Percentiles rank a stretch among this genome's conserved stretches.
phyloP scores from a whole-genome alignment of 163 green algal genomes.

The Volvox carteri region DNA sequence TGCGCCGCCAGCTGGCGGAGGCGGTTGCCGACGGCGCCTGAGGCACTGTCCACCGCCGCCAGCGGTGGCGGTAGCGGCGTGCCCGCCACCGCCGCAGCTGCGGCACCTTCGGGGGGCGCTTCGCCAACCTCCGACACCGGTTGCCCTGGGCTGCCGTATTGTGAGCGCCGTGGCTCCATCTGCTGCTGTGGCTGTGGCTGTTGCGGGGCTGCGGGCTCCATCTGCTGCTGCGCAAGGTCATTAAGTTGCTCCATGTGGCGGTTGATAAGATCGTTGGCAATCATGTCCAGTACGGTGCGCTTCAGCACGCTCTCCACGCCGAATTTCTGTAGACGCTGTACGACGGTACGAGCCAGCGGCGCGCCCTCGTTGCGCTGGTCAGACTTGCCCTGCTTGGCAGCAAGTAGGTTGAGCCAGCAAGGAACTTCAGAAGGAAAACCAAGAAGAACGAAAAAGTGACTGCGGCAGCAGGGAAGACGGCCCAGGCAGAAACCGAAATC shows the following conservation, averaged over 20 bases:
- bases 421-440: not conserved
- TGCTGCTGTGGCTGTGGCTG: not conserved
- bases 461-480: too few species aligned
- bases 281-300: constrained; percentile 93
- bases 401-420: not conserved
- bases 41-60: not conserved
- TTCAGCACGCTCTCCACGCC: constrained; percentile 82
- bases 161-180: not conserved
- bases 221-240: not conserved
- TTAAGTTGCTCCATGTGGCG: constrained; percentile 42
- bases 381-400: constrained; percentile 48
- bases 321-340: constrained; percentile 92
- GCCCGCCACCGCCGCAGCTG: constrained; percentile 10
- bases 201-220: not conserved
- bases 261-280: constrained; percentile 89
- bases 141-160: not conserved
- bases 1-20: constrained; percentile 40
- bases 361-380: constrained; percentile 68
- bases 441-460: too few species aligned
- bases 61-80: constrained; percentile 2
- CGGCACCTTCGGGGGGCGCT: constrained; percentile 21
- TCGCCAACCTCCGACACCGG: constrained; percentile 6
- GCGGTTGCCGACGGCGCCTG: not conserved
- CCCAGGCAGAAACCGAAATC: too few species aligned
- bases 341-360: constrained; percentile 81